Conservation (phyloP, 179 eudicot genomes). For the Silene vulgaris region DNA sequence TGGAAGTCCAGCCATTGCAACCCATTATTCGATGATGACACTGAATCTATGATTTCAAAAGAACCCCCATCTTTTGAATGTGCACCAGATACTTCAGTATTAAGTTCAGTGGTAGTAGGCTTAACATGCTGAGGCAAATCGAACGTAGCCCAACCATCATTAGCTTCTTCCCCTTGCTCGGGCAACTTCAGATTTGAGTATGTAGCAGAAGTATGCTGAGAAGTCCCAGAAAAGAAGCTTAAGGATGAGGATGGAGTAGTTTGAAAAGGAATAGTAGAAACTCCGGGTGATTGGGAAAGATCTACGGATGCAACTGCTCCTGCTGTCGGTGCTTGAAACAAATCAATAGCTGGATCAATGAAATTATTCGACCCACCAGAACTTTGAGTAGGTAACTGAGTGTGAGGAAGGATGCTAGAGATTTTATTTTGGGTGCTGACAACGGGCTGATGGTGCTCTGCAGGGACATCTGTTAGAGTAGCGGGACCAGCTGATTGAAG, state of each 20-base stretch:
- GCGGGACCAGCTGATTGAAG: slow-evolving; percentile 42
- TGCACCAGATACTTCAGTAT: not conserved
- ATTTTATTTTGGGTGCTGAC: slow-evolving; percentile 31
- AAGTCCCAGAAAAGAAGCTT: slow-evolving; percentile 29
- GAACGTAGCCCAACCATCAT: slow-evolving; percentile 84
- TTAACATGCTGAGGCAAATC: not conserved
- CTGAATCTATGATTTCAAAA: slow-evolving; percentile 26
- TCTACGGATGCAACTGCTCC: slow-evolving; percentile 31
- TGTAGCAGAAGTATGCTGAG: slow-evolving; percentile 35
- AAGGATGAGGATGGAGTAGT: slow-evolving; percentile 35
- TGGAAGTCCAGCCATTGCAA: slow-evolving; percentile 39
- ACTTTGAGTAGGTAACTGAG: slow-evolving; percentile 32
- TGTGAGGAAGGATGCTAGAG: slow-evolving; percentile 33
- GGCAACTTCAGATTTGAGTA: slow-evolving; percentile 27
- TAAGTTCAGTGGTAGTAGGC: not conserved
- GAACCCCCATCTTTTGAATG: slow-evolving; percentile 29
- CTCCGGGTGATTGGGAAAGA: slow-evolving; percentile 34
- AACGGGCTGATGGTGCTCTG: slow-evolving; percentile 32
- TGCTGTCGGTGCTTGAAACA: slow-evolving; percentile 45
- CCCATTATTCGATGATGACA: slow-evolving; percentile 26
- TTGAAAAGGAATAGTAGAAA: slow-evolving; percentile 32
- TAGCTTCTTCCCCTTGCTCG: slow-evolving; percentile 30
- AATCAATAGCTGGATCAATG: slow-evolving; percentile 32
- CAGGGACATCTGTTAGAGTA: slow-evolving; percentile 32
- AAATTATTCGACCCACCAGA: slow-evolving; percentile 51